These are phyloP conservation scores for Discostella stelligera DNA, from an alignment of 352 stramenopile genomes.

Conservation along the genomic window DNA sequence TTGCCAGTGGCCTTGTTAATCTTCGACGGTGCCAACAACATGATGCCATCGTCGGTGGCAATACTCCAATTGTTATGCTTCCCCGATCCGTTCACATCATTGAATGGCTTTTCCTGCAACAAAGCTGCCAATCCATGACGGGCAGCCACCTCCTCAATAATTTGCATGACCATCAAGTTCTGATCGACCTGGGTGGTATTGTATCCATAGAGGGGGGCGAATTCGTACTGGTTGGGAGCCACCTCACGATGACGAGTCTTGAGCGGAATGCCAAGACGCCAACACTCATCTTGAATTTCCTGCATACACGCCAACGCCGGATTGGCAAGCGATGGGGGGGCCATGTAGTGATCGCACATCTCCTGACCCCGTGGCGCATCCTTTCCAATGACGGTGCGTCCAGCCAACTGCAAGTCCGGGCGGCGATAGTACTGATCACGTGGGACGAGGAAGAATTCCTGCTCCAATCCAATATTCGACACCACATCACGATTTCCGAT, in stretches of 20 bases:
- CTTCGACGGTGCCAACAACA: constrained; percentile 75
- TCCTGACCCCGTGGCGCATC: constrained; percentile 85
- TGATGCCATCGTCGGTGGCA: constrained; percentile 79
- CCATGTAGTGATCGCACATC: constrained; percentile 88
- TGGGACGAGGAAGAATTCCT: constrained; percentile 89
- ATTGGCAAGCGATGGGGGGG: constrained; percentile 77
- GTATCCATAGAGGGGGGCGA: constrained; percentile 83
- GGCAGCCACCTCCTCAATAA: constrained; percentile 84
- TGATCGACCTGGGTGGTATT: constrained; percentile 86
- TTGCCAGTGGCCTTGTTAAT: constrained; percentile 74
- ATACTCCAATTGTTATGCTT: constrained; percentile 90
- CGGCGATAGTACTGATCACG: constrained; percentile 83
- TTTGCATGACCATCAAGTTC: constrained; percentile 88
- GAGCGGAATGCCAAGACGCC: constrained; percentile 83
- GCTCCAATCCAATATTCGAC: constrained; percentile 86
- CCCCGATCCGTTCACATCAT: constrained; percentile 86
- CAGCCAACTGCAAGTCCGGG: constrained; percentile 84
- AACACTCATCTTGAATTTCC: constrained; percentile 86
- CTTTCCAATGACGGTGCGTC: constrained; percentile 86
- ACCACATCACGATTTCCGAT: constrained; percentile 57
- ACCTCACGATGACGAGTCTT: constrained; percentile 87
- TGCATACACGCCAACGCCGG: constrained; percentile 84
- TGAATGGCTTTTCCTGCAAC: constrained; percentile 89
- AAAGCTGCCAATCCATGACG: constrained; percentile 84
- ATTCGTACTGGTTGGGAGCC: constrained; percentile 87